Base-by-base conservation (phyloP, 2,329 filamentous ascomycete species). In the Colletotrichum cereale region DNA sequence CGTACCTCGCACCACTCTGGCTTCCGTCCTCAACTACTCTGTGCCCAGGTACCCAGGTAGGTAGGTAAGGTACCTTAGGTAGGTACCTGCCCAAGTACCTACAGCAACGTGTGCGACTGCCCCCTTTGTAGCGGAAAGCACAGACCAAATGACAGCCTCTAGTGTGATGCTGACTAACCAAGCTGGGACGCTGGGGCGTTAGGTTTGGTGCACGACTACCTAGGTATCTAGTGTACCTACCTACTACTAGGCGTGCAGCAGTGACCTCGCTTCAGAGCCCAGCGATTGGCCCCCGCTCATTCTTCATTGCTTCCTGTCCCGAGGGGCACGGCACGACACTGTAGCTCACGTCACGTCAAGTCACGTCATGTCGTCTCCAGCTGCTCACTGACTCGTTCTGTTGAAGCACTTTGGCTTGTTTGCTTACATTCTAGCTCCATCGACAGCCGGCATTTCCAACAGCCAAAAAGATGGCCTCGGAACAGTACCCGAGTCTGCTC, bases 401-500 rank as follows among this genome's bases (percentile, higher is more conserved):
- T 57, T 18, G n/a, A 57, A 57, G 36, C 55, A 26, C 55, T 7
- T n/a, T 26, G 7, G 3, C 14, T 18, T 16, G 4, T 26, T 26
- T 36, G 4, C 18, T 26, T 36, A 4, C 24, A 26, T 24, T 29
- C 8, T 11, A n/a, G 55, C 14, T 21, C 31, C 8, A 26, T 26
- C 55, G n/a, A 40, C 12, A 26, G 6, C 47, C 6, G 38, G 2
- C 34, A 16, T n/a, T n/a, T 16, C 7, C n/a, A 26, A 44, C 47
- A 38, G 47, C 44, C 24, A n/a, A 69, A 69, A 26, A 26, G 2
- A 72, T 72, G 70, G n/a, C 31, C 11, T 71, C 62, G 10, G 58
- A 69, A 55, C 36, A 47, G 24, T 77, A 81, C 29, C 84, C 86
- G 3, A 88, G 87, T 60, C 84, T 92, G 31, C 85, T 94, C 44